Conservation (phyloP, 2,329 filamentous ascomycete species). For the Trichoderma polysporum region DNA sequence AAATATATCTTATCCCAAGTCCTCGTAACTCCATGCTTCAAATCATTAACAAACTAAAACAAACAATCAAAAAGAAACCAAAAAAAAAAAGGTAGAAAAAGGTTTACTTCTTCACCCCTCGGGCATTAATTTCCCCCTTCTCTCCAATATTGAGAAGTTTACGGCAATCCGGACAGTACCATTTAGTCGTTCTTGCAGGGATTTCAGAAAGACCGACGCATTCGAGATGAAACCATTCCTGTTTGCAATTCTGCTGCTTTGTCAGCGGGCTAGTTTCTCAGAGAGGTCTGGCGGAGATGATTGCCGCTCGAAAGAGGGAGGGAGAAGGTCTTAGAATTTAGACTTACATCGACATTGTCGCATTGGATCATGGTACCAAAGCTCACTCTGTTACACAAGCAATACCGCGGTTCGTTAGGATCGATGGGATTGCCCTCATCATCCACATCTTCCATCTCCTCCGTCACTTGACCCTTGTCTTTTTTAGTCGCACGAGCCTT, state of each 20-base stretch:
- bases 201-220: constrained; percentile 70
- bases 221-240: constrained; percentile 82
- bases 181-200: constrained; percentile 72
- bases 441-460: constrained; percentile 60
- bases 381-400: constrained; percentile 75
- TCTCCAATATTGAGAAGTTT: constrained; percentile 61
- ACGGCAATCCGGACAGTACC: constrained; percentile 80
- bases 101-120: constrained; percentile 49
- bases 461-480: constrained; percentile 44
- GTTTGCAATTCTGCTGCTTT: constrained; percentile 61
- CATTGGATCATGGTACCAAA: constrained; percentile 83
- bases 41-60: not conserved
- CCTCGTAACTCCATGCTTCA: constrained; percentile 19
- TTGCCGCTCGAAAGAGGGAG: not conserved
- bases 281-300: not conserved
- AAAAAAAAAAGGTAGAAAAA: not conserved
- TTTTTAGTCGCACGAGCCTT: constrained; percentile 55
- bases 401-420: constrained; percentile 74
- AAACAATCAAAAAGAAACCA: not conserved
- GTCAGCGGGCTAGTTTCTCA: constrained; percentile 22
- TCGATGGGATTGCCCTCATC: constrained; percentile 71
- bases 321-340: constrained; percentile 16
- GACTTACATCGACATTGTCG: constrained; percentile 71
- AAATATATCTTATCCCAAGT: not conserved
- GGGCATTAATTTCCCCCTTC: constrained; percentile 61